Base-by-base conservation (phyloP, 1,139 yeast species). In the Kodamaea anthophila region DNA sequence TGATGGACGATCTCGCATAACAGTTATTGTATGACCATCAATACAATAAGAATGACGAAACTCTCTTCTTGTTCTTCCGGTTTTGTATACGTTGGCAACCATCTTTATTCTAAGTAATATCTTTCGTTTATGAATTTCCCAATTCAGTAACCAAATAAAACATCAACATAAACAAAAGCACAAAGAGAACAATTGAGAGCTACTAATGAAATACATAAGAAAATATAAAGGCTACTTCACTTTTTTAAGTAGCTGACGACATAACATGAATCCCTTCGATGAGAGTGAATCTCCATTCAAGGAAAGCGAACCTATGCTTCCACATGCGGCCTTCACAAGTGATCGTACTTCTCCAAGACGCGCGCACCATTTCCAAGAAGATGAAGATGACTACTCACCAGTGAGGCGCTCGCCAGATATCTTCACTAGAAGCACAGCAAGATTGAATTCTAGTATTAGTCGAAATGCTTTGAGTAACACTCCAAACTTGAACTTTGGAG, bases 351-450 rank as follows among this genome's bases (percentile, higher is more conserved):
- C 69, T 3, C 69, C 70, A 2, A 55, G 58, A 41, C 51, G 67
- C 34, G 55, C 50, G 30, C 53, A 51, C 26, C 59, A 55, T 18
- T 39, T 53, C 18, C 35, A 33, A 9, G 49, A 46, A 6, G 46
- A 42, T 7, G 51, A 42, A 6, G 43, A 40, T 7, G 53, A 41
- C n/a, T 52, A 48, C n/a, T 49, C 47, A 24, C 45, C 43, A 18
- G 52, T 43, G 30, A 53, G 65, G 38, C 68, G 60, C 30, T 65
- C 72, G 5, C 73, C 73, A 1, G 64, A 63, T 36, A 66, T 66
- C 13, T 67, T 65, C 35, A 42, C 71, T 22, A 45, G 71, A 44
- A 46, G 80, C 66, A 33, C 48, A 2, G 46, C 86, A 68, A 39
- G 79, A 52, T 24, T 79, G 68, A 39, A 76, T 61, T 49, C 83